Conservation (phyloP, 495 filamentous ascomycete species). For the Oidiodendron maius region DNA sequence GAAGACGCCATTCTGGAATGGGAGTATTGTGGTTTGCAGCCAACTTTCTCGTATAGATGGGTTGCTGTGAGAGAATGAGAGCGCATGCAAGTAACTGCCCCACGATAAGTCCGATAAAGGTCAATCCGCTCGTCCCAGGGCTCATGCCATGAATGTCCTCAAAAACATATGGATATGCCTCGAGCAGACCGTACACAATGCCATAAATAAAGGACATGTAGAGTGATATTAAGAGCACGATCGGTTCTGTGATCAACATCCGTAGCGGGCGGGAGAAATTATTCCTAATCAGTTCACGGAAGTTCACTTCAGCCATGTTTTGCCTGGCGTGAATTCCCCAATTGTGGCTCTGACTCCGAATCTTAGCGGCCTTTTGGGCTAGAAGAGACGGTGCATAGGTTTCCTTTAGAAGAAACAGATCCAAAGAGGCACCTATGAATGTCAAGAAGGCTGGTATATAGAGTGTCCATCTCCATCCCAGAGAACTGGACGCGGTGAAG, state of each 20-base stretch:
- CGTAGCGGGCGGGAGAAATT: background rate
- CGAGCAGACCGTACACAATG: slow-evolving; percentile 27
- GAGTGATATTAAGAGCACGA: slow-evolving; percentile 65
- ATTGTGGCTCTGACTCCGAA: background rate
- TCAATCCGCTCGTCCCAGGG: slow-evolving; percentile 61
- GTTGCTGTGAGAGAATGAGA: background rate
- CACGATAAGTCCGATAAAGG: slow-evolving; percentile 67
- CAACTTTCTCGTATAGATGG: background rate
- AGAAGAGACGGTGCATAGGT: background rate
- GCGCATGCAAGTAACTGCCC: slow-evolving; percentile 50
- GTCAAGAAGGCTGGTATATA: slow-evolving; percentile 37
- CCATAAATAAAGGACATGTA: slow-evolving; percentile 46
- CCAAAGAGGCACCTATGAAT: slow-evolving; percentile 25
- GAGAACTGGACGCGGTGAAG: slow-evolving; percentile 51
- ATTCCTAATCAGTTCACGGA: background rate
- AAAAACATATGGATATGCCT: slow-evolving; percentile 13
- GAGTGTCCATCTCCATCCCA: slow-evolving; percentile 57
- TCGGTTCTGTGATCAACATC: slow-evolving; percentile 62
- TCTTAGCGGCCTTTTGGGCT: background rate
- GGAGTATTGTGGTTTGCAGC: background rate
- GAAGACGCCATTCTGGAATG: background rate
- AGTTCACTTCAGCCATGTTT: background rate
- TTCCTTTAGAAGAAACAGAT: background rate
- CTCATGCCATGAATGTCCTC: slow-evolving; percentile 63
- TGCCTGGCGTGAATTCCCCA: background rate